Evolutionary conservation across 2,329 filamentous ascomycete species (phyloP).

Genomic region (Pseudogymnoascus sp.): DNA sequence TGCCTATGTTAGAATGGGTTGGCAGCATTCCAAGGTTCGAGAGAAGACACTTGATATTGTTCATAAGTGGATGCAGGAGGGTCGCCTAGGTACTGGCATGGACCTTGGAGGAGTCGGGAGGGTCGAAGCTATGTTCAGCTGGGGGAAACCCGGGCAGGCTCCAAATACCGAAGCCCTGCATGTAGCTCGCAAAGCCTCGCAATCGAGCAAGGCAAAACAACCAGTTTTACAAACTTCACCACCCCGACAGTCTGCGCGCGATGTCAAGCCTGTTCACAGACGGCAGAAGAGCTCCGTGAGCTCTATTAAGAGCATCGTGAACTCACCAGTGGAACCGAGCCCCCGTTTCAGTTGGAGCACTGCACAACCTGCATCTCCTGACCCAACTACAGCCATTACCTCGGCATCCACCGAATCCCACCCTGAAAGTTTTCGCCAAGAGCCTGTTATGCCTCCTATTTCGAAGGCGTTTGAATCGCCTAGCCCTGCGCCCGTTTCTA

Average conservation of each 20-base stretch:
- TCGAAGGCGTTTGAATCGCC: neutral
- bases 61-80: constrained; percentile 58
- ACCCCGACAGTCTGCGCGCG: neutral
- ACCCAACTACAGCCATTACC: neutral
- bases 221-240: neutral
- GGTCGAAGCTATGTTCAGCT: constrained; percentile 48
- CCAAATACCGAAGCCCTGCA: neutral
- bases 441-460: neutral
- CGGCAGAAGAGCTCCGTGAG: neutral
- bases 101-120: constrained; percentile 38
- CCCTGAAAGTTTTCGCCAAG: neutral
- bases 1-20: constrained; percentile 50
- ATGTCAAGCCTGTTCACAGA: neutral
- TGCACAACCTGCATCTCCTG: neutral
- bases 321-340: neutral
- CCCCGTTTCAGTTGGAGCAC: neutral
- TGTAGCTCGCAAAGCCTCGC: neutral
- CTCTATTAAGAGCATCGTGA: neutral
- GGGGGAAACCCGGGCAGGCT: constrained; percentile 28
- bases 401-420: neutral
- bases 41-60: constrained; percentile 49
- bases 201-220: neutral
- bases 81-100: constrained; percentile 45
- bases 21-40: constrained; percentile 46
- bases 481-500: neutral